phyloP scores from a whole-genome alignment of 73 alveolate species.

The Durusdinium trenchii region DNA sequence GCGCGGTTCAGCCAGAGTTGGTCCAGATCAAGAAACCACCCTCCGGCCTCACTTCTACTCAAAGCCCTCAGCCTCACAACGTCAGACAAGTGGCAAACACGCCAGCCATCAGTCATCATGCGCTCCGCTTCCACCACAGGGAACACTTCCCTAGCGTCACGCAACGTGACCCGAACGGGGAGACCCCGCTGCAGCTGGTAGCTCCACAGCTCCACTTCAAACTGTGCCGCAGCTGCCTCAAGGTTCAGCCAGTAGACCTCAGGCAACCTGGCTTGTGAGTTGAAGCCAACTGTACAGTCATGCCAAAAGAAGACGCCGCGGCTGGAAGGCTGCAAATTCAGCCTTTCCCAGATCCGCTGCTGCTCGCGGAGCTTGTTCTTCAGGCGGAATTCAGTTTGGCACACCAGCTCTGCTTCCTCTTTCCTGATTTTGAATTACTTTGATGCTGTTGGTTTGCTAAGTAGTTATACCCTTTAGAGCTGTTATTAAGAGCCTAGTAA shows the following conservation, averaged over 20 bases:
- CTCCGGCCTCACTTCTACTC: not conserved
- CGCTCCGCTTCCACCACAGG: not conserved
- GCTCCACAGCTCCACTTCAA: not conserved
- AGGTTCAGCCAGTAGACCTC: not conserved
- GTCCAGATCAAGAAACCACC: not conserved
- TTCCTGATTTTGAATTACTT: no score
- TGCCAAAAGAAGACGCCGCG: not conserved
- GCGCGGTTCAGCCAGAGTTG: not conserved
- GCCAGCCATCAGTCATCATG: not conserved
- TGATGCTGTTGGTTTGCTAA: conserved; percentile 3
- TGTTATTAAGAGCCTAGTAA: not conserved
- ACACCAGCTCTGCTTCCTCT: no score
- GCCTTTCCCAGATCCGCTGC: no score
- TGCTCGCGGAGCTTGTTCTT: no score
- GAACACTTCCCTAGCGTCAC: not conserved
- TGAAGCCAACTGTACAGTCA: not conserved
- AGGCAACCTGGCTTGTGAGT: not conserved
- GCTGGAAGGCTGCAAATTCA: not conserved
- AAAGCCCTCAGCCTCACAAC: not conserved
- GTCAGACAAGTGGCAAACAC: not conserved
- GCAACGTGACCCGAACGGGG: no score
- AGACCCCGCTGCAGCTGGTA: no score
- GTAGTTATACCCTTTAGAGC: not conserved
- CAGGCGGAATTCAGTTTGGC: no score
- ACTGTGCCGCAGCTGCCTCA: not conserved